phyloP scores from a whole-genome alignment of 2,329 filamentous ascomycete species.

The Pseudogymnoascus sp. region DNA sequence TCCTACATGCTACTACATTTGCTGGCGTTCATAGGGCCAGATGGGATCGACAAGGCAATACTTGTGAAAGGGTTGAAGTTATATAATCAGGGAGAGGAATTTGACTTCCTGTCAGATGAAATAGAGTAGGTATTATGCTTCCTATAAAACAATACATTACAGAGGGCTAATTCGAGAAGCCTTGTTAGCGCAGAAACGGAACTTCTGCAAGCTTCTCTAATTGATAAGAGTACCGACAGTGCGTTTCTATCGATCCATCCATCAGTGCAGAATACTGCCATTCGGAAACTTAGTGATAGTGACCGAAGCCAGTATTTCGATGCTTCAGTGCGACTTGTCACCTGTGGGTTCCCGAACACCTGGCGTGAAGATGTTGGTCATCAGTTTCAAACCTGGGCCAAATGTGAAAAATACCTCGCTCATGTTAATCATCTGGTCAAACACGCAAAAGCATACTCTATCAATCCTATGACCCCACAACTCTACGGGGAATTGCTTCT shows the following conservation, averaged over 20 bases:
- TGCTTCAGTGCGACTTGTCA: conserved; percentile 19
- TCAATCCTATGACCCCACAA: conserved; percentile 12
- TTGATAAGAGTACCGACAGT: conserved; percentile 17
- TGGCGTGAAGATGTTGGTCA: conserved; percentile 22
- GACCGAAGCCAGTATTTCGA: conserved; percentile 19
- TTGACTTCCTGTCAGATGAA: conserved; percentile 23
- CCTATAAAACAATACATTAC: not conserved
- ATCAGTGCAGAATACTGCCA: conserved; percentile 19
- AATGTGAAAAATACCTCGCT: conserved; percentile 25
- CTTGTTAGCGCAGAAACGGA: conserved; percentile 18
- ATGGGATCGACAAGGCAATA: conserved; percentile 23
- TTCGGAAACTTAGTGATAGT: conserved; percentile 11
- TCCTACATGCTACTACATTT: conserved; percentile 20
- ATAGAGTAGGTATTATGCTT: conserved; percentile 21
- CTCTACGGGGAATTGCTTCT: conserved; percentile 23
- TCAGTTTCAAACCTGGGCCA: conserved; percentile 22
- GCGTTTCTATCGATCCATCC: conserved; percentile 21
- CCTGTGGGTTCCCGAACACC: conserved; percentile 23
- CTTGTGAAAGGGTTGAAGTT: conserved; percentile 16
- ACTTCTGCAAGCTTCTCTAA: conserved; percentile 19
- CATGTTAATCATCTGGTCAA: conserved; percentile 24
- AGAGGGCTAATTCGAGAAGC: conserved; percentile 6
- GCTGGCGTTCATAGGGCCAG: conserved; percentile 25
- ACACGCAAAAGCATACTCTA: conserved; percentile 16
- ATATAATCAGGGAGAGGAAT: conserved; percentile 15